Evolutionary conservation across 352 stramenopile genomes (phyloP).

Genomic region (Pseudoperonospora humuli): DNA sequence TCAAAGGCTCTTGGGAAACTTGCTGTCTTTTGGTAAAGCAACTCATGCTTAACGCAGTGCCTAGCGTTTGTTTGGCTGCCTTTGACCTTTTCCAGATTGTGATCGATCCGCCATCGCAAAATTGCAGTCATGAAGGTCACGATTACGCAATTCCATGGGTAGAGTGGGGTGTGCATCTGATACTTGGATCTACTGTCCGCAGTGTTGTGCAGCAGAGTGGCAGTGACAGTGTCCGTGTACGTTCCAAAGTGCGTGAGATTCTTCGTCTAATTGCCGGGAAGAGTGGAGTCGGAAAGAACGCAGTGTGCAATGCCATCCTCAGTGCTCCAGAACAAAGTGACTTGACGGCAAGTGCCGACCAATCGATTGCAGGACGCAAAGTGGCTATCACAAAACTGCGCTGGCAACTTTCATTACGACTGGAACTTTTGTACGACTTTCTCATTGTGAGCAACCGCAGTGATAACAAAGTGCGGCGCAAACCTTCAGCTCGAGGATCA

Average conservation of each 20-base stretch:
- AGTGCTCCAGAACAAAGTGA: slow-evolving; percentile 57
- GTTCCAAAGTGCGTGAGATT: slow-evolving; percentile 36
- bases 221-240: slow-evolving; percentile 56
- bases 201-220: no score
- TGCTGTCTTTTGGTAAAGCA: no score
- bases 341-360: no score
- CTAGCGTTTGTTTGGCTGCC: no score
- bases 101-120: no score
- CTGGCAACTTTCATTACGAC: slow-evolving; percentile 53
- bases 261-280: slow-evolving; percentile 41
- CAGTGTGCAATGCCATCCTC: slow-evolving; percentile 65
- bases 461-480: slow-evolving; percentile 15
- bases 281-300: slow-evolving; percentile 43
- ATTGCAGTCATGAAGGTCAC: no score
- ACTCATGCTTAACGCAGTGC: no score
- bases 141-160: no score
- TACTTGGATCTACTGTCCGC: no score
- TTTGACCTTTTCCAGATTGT: no score
- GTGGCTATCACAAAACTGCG: slow-evolving; percentile 42
- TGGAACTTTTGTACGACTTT: slow-evolving; percentile 60
- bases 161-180: no score
- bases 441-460: slow-evolving; percentile 18
- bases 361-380: slow-evolving; percentile 35
- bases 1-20: no score
- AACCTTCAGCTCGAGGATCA: slow-evolving; percentile 4